Conservation (phyloP, 176 grass and related monocot species). For the Oryza glumipatula region DNA sequence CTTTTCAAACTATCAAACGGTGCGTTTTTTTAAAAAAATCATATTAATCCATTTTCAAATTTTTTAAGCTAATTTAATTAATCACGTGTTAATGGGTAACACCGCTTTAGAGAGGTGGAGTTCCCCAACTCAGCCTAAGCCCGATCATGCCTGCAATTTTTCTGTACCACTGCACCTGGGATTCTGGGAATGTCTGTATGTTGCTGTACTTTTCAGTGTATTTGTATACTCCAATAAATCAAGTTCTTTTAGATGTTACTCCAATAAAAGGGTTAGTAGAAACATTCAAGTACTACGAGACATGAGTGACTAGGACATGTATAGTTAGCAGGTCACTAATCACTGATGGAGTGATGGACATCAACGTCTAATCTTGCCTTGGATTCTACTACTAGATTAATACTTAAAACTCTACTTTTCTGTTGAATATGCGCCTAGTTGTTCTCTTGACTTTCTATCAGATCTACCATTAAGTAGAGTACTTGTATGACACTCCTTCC, state of each 20-base stretch:
- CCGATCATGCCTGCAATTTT: background rate
- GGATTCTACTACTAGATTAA: background rate
- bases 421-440: background rate
- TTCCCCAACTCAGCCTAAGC: background rate
- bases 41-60: no score
- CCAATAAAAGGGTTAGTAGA: background rate
- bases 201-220: background rate
- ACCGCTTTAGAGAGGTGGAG: no score
- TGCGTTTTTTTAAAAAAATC: no score
- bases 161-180: background rate
- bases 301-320: background rate
- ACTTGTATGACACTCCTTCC: background rate
- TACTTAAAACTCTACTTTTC: background rate
- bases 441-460: conserved; percentile 2
- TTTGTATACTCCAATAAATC: background rate
- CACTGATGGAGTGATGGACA: background rate
- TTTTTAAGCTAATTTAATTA: no score
- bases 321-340: background rate
- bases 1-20: no score
- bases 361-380: background rate
- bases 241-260: background rate
- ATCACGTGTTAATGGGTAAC: no score
- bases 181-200: background rate
- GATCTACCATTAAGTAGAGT: background rate
- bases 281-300: background rate